Evolutionary conservation across 2,329 filamentous ascomycete species (phyloP).

Genomic region (Ophiostoma ulmi): DNA sequence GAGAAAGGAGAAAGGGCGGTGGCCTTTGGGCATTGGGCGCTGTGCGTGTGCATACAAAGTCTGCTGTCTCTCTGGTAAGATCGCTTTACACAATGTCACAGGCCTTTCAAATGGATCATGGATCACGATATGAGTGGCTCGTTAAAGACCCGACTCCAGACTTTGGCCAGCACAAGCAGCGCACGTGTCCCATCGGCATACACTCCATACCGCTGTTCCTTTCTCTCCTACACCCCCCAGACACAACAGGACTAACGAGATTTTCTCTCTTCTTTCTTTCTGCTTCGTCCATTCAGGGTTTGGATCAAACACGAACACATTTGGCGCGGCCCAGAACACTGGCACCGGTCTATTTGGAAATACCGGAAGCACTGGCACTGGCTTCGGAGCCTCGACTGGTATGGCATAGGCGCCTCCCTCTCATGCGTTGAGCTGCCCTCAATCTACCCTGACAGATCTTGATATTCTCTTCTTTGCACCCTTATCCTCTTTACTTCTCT

Average conservation of each 20-base stretch:
- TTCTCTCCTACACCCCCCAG: constrained; percentile 19
- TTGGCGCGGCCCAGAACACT: constrained; percentile 38
- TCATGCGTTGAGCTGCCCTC: constrained; percentile 12
- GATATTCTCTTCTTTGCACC: background rate
- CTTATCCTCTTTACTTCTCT: background rate
- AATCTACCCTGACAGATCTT: constrained; percentile 13
- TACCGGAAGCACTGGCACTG: constrained; percentile 18
- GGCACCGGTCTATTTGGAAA: constrained; percentile 45
- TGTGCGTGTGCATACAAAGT: background rate
- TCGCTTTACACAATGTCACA: background rate
- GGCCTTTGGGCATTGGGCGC: background rate
- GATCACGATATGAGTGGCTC: background rate
- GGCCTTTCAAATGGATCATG: background rate
- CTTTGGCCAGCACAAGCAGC: background rate
- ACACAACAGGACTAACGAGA: constrained; percentile 28
- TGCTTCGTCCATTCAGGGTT: constrained; percentile 21
- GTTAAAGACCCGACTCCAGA: background rate
- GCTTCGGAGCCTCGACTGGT: constrained; percentile 29
- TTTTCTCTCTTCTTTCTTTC: constrained; percentile 21
- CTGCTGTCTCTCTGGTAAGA: background rate
- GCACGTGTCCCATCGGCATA: background rate
- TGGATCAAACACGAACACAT: constrained; percentile 31
- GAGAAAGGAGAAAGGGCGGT: background rate
- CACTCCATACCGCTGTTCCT: constrained; percentile 17
- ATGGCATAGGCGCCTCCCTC: constrained; percentile 21